Evolutionary conservation across 257 asterid genomes (phyloP).

Genomic region (Solanum tarijense): DNA sequence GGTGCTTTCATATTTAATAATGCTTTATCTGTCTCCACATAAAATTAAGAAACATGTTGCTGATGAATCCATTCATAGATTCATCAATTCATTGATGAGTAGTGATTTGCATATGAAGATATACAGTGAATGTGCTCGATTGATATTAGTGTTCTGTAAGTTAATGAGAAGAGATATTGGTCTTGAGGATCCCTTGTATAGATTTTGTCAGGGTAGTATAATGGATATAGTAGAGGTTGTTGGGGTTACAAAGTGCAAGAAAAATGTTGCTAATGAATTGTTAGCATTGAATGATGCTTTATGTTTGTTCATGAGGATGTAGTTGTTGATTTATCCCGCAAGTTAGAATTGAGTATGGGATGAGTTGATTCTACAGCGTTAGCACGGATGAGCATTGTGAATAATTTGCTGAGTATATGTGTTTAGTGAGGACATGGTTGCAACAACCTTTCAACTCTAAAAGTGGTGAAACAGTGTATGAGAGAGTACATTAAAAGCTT

Average conservation of each 20-base stretch:
- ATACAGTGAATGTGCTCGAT: no score
- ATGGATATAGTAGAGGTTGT: constrained; percentile 18
- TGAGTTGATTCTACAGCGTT: not conserved
- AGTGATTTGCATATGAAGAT: not conserved
- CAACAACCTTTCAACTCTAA: not conserved
- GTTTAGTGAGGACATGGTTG: not conserved
- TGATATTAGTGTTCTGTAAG: no score
- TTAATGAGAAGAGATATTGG: no score
- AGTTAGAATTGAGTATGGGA: constrained; percentile 17
- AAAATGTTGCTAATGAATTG: constrained; percentile 4
- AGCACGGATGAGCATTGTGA: not conserved
- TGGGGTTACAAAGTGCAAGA: not conserved
- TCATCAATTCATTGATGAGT: constrained; percentile 31
- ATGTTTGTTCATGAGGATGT: constrained; percentile 52
- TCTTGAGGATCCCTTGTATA: constrained; percentile 13
- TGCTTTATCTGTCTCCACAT: not conserved
- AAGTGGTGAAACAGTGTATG: not conserved
- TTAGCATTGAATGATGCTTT: constrained; percentile 37
- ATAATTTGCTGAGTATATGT: not conserved
- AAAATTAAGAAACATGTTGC: constrained; percentile 25
- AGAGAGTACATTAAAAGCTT: not conserved
- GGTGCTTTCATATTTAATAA: accelerated
- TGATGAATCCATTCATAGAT: constrained; percentile 31
- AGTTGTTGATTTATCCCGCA: constrained; percentile 31
- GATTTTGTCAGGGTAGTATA: constrained; percentile 23